phyloP scores from a whole-genome alignment of 2,329 filamentous ascomycete species.

The Alternaria ventricosa region DNA sequence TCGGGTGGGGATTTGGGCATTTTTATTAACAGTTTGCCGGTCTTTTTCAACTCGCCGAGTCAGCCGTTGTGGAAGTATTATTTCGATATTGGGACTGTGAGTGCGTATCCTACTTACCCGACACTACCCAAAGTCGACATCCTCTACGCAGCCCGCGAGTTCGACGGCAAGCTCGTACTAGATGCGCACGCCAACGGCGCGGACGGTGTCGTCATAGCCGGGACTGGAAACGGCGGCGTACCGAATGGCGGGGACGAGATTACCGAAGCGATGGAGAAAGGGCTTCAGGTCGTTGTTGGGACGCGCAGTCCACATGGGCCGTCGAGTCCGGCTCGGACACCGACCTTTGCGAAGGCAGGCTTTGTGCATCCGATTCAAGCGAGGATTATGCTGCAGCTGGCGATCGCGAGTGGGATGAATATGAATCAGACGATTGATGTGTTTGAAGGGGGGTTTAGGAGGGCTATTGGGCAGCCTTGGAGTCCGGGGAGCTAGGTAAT shows the following conservation, averaged over 20 bases:
- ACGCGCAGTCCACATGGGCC: conserved; percentile 31
- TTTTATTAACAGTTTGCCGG: conserved; percentile 34
- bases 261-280: conserved; percentile 25
- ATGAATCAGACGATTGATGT: conserved; percentile 39
- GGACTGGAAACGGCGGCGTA: conserved; percentile 35
- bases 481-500: conserved; percentile 2
- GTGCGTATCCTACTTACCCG: conserved; percentile 20
- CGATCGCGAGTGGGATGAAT: conserved; percentile 35
- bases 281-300: conserved; percentile 34
- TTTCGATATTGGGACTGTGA: conserved; percentile 27
- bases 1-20: conserved; percentile 32
- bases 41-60: conserved; percentile 35
- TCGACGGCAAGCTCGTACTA: conserved; percentile 33
- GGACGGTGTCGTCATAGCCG: conserved; percentile 33
- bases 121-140: conserved; percentile 39
- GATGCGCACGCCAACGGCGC: conserved; percentile 33
- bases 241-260: conserved; percentile 27
- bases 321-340: conserved; percentile 22
- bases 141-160: conserved; percentile 37
- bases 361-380: conserved; percentile 37
- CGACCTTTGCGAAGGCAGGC: conserved; percentile 26
- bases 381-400: conserved; percentile 38
- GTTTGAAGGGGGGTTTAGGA: conserved; percentile 34
- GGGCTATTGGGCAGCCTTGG: conserved; percentile 33
- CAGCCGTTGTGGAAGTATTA: conserved; percentile 28